phyloP scores from a whole-genome alignment of 1,284 basidiomycete genomes.

The Cutaneotrichosporon sp. region DNA sequence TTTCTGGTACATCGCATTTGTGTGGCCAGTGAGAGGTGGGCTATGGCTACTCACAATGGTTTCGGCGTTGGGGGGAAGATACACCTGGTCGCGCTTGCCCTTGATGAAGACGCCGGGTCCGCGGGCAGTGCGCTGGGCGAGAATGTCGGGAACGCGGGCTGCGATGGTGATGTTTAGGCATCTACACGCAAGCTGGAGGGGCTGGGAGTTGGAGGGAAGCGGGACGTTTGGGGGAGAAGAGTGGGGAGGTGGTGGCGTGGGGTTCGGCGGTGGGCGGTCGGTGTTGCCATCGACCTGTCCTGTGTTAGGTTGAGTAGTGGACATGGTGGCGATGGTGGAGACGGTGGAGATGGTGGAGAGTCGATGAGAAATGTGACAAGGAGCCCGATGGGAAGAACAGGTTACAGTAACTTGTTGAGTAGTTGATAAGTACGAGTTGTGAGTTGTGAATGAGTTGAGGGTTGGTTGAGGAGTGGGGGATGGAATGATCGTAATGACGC shows the following conservation, averaged over 20 bases:
- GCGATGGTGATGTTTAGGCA: slow-evolving; percentile 35
- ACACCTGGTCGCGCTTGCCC: slow-evolving; percentile 13
- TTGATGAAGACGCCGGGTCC: slow-evolving; percentile 2
- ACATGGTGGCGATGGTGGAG: neutral
- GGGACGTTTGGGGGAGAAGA: slow-evolving; percentile 7
- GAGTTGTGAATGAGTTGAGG: too few species aligned
- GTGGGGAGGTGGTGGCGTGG: neutral
- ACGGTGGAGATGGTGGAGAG: neutral
- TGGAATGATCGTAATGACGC: too few species aligned
- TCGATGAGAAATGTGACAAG: neutral
- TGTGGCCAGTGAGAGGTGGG: neutral
- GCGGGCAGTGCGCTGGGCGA: slow-evolving; percentile 1
- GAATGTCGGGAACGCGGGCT: slow-evolving; percentile 13
- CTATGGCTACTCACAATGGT: slow-evolving; percentile 12
- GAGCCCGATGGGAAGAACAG: neutral
- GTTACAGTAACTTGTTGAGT: too few species aligned
- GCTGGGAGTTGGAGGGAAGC: slow-evolving; percentile 20
- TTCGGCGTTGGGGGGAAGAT: slow-evolving; percentile 18
- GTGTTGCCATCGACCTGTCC: neutral
- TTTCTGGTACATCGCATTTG: too few species aligned
- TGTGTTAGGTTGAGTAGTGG: slow-evolving; percentile 1
- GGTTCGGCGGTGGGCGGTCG: neutral
- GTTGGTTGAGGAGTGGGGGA: too few species aligned
- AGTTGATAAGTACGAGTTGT: too few species aligned
- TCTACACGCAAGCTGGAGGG: slow-evolving; percentile 28